phyloP scores from a whole-genome alignment of 305 asterid genomes.

The Fraxinus albicans region DNA sequence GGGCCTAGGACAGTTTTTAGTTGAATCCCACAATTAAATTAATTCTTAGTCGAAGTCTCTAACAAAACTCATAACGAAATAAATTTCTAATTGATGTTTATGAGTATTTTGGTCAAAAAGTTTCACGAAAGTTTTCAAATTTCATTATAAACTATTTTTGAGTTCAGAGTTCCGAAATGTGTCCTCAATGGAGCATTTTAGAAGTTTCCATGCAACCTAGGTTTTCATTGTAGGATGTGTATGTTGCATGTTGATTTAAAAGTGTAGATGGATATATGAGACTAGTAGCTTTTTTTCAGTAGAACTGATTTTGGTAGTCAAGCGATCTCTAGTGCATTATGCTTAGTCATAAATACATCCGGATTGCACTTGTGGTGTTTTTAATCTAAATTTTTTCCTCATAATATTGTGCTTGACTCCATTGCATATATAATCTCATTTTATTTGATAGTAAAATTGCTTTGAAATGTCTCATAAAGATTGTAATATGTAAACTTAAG shows the following conservation, averaged over 20 bases:
- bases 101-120: neutral
- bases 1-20: neutral
- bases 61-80: neutral
- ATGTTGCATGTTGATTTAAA: neutral
- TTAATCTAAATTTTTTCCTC: neutral
- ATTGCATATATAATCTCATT: neutral
- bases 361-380: neutral
- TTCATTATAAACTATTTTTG: neutral
- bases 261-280: neutral
- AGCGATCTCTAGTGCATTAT: neutral
- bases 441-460: neutral
- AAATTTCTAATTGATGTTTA: neutral
- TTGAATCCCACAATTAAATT: neutral
- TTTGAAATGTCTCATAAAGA: neutral
- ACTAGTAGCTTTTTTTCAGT: neutral
- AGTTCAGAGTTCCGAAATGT: neutral
- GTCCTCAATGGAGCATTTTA: neutral
- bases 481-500: neutral
- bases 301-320: neutral
- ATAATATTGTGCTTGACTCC: neutral
- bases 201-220: neutral
- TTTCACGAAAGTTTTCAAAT: neutral
- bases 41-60: neutral
- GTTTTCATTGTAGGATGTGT: neutral
- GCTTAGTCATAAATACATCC: neutral